A percentile compares a stretch with the other conserved stretches of the same genome.
Evolutionary conservation across 2,329 filamentous ascomycete genomes (phyloP).

Genomic region (Nemania sp.): DNA sequence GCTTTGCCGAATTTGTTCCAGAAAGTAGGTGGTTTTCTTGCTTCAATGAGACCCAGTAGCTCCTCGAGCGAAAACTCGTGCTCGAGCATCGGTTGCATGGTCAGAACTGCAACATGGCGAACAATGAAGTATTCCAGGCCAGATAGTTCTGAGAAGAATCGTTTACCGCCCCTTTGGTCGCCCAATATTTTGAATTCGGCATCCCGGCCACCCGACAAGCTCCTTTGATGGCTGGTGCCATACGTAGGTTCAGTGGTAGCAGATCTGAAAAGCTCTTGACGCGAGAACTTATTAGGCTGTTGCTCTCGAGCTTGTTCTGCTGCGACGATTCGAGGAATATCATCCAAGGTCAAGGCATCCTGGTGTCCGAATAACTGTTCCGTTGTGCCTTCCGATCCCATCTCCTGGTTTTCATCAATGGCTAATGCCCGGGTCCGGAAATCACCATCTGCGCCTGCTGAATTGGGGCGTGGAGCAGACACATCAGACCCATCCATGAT

Average conservation of each 20-base stretch:
- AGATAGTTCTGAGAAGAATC: slow-evolving; percentile 95
- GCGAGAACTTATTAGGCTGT: slow-evolving; percentile 74
- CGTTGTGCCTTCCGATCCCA: slow-evolving; percentile 68
- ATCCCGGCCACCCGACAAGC: slow-evolving; percentile 57
- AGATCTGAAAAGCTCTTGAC: slow-evolving; percentile 66
- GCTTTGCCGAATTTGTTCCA: slow-evolving; percentile 99
- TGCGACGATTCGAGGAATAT: slow-evolving; percentile 94
- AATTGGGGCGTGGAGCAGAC: slow-evolving; percentile 68
- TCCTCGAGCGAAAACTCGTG: slow-evolving; percentile 93
- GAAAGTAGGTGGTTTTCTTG: slow-evolving; percentile 84
- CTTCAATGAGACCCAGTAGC: slow-evolving; percentile 88
- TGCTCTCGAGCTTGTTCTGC: slow-evolving; percentile 94
- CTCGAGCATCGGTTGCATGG: slow-evolving; percentile 90
- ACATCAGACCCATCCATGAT: slow-evolving; percentile 89
- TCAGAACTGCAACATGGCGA: slow-evolving; percentile 89
- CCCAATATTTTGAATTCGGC: slow-evolving; percentile 52
- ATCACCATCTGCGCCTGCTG: slow-evolving; percentile 63
- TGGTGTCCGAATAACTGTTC: slow-evolving; percentile 87
- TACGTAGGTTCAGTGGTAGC: slow-evolving; percentile 64
- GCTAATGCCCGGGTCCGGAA: slow-evolving; percentile 64
- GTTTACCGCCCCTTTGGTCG: slow-evolving; percentile 64
- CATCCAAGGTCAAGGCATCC: slow-evolving; percentile 90
- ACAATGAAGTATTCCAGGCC: slow-evolving; percentile 97
- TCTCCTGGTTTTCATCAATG: slow-evolving; percentile 78
- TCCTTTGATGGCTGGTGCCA: slow-evolving; percentile 67